phyloP scores from a whole-genome alignment of 2,329 filamentous ascomycete species.

The Scytalidium lignicola region DNA sequence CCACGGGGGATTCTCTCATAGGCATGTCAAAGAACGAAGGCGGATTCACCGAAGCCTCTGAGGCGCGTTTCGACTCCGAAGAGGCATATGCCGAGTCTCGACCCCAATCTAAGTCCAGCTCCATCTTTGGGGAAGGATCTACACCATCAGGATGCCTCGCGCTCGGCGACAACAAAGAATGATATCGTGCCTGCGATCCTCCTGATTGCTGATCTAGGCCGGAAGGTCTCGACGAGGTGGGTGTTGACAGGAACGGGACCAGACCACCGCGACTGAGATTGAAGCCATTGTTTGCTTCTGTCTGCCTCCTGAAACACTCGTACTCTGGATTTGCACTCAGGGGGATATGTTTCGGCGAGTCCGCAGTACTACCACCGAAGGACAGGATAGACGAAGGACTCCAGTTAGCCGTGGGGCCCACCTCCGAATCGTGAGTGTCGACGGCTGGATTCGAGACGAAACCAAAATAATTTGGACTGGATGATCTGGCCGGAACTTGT shows the following conservation, averaged over 20 bases:
- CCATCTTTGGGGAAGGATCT: slow-evolving; percentile 4
- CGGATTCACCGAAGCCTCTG: slow-evolving; percentile 9
- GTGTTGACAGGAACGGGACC: slow-evolving; percentile 39
- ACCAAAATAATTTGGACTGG: slow-evolving; percentile 85
- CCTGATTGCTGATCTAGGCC: slow-evolving; percentile 14
- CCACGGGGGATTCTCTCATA: slow-evolving; percentile 41
- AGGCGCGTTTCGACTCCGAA: slow-evolving; percentile 44
- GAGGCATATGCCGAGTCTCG: slow-evolving; percentile 52
- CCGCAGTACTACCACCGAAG: slow-evolving; percentile 59
- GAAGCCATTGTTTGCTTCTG: slow-evolving; percentile 58
- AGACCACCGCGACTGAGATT: slow-evolving; percentile 36
- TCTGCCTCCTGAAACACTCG: slow-evolving; percentile 70
- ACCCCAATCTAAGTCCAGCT: slow-evolving; percentile 37
- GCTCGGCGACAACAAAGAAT: slow-evolving; percentile 14
- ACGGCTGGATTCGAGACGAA: slow-evolving; percentile 58
- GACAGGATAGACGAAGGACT: slow-evolving; percentile 68
- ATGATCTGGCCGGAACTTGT: slow-evolving; percentile 32
- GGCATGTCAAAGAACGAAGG: slow-evolving; percentile 36
- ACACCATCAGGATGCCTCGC: slow-evolving; percentile 11
- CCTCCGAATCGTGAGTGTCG: slow-evolving; percentile 59
- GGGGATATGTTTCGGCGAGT: slow-evolving; percentile 65
- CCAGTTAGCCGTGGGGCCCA: slow-evolving; percentile 67
- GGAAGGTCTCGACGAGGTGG: slow-evolving; percentile 12
- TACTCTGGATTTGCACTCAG: slow-evolving; percentile 77
- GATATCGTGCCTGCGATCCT: slow-evolving; percentile 15